Evolutionary conservation across 441 rosid genomes (phyloP), one percentile per base, ranked within the genome.

Genomic region (Eruca vesicaria): DNA sequence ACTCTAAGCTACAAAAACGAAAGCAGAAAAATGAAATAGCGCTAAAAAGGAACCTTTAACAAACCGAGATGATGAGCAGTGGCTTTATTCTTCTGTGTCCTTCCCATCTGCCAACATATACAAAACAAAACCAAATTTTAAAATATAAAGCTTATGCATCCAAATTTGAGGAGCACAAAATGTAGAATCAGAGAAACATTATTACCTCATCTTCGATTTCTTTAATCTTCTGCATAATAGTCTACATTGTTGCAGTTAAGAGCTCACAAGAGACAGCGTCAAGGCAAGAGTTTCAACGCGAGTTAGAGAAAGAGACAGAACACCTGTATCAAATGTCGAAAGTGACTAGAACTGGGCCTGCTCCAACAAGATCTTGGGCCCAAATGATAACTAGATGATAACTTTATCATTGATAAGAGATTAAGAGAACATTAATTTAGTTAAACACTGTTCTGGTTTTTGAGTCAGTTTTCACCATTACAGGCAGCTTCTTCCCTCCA

Each of bases 201-300:
- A 10, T 41, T 65, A 86, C 94, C 90, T 91, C 94, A 87, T 91
- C 97, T 86, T 91, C 97, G 77, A 91, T 91, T 75, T 91, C 97
- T 80, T 91, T 91, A 86, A 91, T 91, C 78, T 91, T 91, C 83
- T 83, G 88, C 97, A 91, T 91, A 53, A 91, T 91, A 35, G 80
- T 77, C 76, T 92, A 81, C 94, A 91, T 91, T 71, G 58, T 78
- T 73, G 73, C 77, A 59, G 77, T 64, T n/a, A 23, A 69, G 66
- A 76, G 60, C 68, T 67, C 41, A 48, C 66, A 3, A 23, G 70
- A 3, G 28, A 15, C 29, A 29, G 14, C 68, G 6, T 21, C 9
- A 29, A 57, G 31, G 31, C 3, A 32, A 59, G 67, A 32, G 31
- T 3, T 45, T 64, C 10, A 66, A 15, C 60, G 72, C 15, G 16